phyloP scores from a whole-genome alignment of 208 protist species.

The Acanthamoeba quina region DNA sequence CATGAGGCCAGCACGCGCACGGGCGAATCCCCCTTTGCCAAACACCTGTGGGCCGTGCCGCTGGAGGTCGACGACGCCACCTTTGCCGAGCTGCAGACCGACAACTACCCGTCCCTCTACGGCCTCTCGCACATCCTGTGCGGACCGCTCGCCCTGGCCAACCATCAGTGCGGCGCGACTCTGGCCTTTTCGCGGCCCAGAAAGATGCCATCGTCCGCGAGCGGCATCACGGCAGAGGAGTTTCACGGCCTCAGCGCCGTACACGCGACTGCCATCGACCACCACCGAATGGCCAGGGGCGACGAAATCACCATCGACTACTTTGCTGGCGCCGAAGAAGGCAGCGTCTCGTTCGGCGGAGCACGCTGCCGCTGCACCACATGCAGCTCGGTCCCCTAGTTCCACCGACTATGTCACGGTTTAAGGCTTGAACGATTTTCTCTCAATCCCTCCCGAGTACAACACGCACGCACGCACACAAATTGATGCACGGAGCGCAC shows the following conservation, averaged over 20 bases:
- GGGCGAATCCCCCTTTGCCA: background rate
- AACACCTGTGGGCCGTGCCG: background rate
- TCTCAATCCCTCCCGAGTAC: too few species aligned
- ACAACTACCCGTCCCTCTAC: background rate
- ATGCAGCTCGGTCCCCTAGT: too few species aligned
- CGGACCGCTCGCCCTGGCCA: background rate
- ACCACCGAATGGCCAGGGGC: background rate
- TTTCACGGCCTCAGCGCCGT: background rate
- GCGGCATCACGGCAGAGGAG: background rate
- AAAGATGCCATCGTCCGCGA: background rate
- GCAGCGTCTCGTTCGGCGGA: too few species aligned
- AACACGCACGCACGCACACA: too few species aligned
- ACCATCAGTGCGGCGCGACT: background rate
- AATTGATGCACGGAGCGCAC: too few species aligned
- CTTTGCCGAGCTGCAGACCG: background rate
- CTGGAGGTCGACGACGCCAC: background rate
- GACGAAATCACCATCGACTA: too few species aligned
- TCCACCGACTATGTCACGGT: too few species aligned
- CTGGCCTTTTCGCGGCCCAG: background rate
- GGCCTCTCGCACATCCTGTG: background rate
- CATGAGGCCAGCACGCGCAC: too few species aligned
- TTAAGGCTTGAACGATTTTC: too few species aligned
- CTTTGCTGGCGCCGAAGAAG: too few species aligned
- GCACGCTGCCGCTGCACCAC: too few species aligned
- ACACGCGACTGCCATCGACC: background rate